Conservation (phyloP, 345 rosid genomes). For the Cardamine occulta region DNA sequence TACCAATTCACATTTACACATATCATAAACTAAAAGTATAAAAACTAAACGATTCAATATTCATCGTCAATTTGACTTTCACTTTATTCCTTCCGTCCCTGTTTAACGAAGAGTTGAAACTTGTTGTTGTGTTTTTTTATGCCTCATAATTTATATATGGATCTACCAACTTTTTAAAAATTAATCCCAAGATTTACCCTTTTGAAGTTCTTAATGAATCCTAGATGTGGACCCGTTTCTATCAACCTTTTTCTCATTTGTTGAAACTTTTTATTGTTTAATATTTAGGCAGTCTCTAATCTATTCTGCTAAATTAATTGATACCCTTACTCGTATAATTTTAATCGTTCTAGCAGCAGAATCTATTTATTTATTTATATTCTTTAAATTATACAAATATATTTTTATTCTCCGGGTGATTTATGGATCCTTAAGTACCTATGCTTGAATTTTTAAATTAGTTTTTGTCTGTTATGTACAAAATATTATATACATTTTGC, state of each 20-base stretch:
- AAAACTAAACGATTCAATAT: not conserved
- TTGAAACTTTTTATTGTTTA: constrained; percentile 17
- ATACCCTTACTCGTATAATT: constrained; percentile 21
- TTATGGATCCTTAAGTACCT: constrained; percentile 25
- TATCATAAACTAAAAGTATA: not conserved
- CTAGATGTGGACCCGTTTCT: constrained; percentile 30
- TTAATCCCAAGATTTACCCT: constrained; percentile 35
- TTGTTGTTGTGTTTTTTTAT: not conserved
- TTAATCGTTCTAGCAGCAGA: constrained; percentile 18
- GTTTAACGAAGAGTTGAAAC: constrained; percentile 5
- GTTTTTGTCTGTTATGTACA: constrained; percentile 17
- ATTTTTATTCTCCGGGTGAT: constrained; percentile 40
- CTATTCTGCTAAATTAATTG: constrained; percentile 14
- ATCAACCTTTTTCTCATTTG: constrained; percentile 11
- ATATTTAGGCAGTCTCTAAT: constrained; percentile 25
- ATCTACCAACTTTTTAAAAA: constrained; percentile 34
- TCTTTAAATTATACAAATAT: constrained; percentile 19
- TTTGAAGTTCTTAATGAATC: constrained; percentile 24
- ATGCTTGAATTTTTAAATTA: constrained; percentile 2
- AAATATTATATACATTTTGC: constrained; percentile 28
- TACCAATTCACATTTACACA: constrained; percentile 14
- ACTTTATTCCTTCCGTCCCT: not conserved
- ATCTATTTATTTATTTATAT: constrained; percentile 30
- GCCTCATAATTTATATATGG: not conserved
- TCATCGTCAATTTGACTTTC: constrained; percentile 8